Base-by-base conservation (phyloP, 2,329 filamentous ascomycete species). In the Penicillium sp. region DNA sequence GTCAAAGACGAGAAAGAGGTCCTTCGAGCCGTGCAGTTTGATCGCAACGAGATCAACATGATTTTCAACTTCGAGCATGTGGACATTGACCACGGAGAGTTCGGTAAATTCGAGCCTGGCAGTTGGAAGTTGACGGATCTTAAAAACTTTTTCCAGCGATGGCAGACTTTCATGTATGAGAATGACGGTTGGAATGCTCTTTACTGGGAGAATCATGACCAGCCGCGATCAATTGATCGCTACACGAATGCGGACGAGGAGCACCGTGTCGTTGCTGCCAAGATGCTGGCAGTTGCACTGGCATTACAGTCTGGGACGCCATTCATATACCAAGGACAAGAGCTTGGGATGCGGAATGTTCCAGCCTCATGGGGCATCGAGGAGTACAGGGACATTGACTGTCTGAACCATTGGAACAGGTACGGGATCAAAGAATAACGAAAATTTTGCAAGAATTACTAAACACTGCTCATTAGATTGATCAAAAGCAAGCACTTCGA, bases 41-140 rank as follows among this genome's bases (percentile, higher is more conserved):
- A 84, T 52, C 79, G 83, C 16, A 79, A 81, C 35, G 86, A 90
- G 68, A 74, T 90, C 46, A 87, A 84, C 70, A 90, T 90, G 87
- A 87, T 90, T 37, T 90, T 91, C 74, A 85, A 89, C 66, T 91
- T 91, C 69, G 87, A 90, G 63, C 81, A 87, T 11, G 85, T 89
- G 7, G 82, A 88, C 66, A 77, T 88, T 16, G 87, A 84, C 3
- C 78, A 83, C 49, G 84, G 71, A 5, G 54, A 56, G 70, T 77
- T 67, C 73, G 80, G 85, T 66, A 81, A 85, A 56, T 85, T 83
- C 37, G 75, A 77, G 7, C 78, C 71, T 4, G 69, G 73, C 1
- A 70, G 67, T 5, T 86, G 82, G 80, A 75, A 75, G 49, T 78
- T 85, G 13, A 77, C 78, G 7, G 78, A 82, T 54, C 73, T 87